Conservation (phyloP, 2,329 filamentous ascomycete species). For the Colletotrichum shisoi region DNA sequence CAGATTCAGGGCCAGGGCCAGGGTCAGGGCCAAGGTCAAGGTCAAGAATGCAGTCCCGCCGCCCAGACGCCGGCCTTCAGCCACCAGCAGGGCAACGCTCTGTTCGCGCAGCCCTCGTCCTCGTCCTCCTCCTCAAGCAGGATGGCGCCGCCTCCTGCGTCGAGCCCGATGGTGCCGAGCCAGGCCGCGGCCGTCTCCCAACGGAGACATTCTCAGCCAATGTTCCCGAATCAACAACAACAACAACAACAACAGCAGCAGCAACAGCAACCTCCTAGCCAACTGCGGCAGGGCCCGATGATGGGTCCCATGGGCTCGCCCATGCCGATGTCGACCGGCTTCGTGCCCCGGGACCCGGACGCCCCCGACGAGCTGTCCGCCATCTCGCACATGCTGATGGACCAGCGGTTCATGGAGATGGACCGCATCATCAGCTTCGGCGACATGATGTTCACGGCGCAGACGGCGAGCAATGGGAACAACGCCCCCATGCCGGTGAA, state of each 20-base stretch:
- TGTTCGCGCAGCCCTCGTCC: slow-evolving; percentile 6
- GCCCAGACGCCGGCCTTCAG: slow-evolving; percentile 26
- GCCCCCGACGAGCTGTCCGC: slow-evolving; percentile 43
- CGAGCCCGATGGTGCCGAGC: not conserved
- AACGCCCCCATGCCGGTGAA: slow-evolving; percentile 19
- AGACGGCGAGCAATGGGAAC: slow-evolving; percentile 9
- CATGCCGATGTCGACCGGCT: slow-evolving; percentile 10
- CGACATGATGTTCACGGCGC: slow-evolving; percentile 47
- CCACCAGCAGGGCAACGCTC: slow-evolving; percentile 27
- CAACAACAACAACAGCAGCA: slow-evolving; percentile 4
- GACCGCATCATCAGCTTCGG: slow-evolving; percentile 50
- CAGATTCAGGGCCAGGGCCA: not conserved
- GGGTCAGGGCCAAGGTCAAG: too few species aligned
- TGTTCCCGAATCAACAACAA: slow-evolving; percentile 15
- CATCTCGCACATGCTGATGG: slow-evolving; percentile 47
- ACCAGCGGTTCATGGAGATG: slow-evolving; percentile 47
- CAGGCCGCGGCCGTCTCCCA: not conserved
- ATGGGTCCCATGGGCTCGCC: slow-evolving; percentile 25
- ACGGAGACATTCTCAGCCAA: slow-evolving; percentile 4
- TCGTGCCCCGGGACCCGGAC: slow-evolving; percentile 24
- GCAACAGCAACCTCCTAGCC: slow-evolving; percentile 3
- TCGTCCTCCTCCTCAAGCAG: not conserved
- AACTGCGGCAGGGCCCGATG: slow-evolving; percentile 24
- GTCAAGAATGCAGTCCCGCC: slow-evolving; percentile 21
- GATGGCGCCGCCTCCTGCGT: not conserved